Conservation (phyloP, 2,329 filamentous ascomycete species). For the Talaromyces amestolkiae region DNA sequence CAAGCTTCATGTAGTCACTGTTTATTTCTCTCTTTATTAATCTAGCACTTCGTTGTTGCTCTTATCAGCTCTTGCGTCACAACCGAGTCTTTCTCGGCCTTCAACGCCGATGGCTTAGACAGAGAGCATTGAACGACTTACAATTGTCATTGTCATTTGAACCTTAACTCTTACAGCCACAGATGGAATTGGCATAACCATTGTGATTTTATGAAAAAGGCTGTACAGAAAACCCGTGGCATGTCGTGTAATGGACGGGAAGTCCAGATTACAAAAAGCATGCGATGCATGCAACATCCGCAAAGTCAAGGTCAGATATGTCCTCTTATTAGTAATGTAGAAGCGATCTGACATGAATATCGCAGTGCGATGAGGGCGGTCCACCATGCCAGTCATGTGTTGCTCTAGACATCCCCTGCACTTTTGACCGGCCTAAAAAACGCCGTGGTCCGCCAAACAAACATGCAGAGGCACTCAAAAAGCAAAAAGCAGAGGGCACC, state of each 20-base stretch:
- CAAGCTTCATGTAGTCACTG: not conserved
- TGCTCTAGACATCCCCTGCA: conserved; percentile 65
- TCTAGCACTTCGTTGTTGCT: not conserved
- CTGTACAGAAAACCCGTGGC: not conserved
- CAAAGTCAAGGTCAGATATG: conserved; percentile 51
- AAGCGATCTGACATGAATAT: not conserved
- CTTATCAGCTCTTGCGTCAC: conserved; percentile 14
- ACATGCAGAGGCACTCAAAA: conserved; percentile 66
- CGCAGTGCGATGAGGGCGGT: conserved; percentile 63
- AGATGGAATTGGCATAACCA: not conserved
- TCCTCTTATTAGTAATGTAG: not conserved
- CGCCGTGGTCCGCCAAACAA: conserved; percentile 65
- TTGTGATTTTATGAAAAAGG: not conserved
- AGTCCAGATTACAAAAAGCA: conserved; percentile 49
- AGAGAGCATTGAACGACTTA: not conserved
- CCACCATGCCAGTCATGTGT: conserved; percentile 65
- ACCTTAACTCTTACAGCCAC: not conserved
- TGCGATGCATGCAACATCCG: conserved; percentile 55
- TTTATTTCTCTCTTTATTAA: not conserved
- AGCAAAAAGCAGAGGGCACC: conserved; percentile 47
- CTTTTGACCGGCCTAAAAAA: conserved; percentile 62
- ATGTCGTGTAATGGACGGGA: conserved; percentile 32
- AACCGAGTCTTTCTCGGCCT: conserved; percentile 7
- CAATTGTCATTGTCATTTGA: not conserved
- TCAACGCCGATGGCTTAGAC: conserved; percentile 13